Conservation (phyloP, 2,329 filamentous ascomycete genomes). For the Rhynchosporium secalis region DNA sequence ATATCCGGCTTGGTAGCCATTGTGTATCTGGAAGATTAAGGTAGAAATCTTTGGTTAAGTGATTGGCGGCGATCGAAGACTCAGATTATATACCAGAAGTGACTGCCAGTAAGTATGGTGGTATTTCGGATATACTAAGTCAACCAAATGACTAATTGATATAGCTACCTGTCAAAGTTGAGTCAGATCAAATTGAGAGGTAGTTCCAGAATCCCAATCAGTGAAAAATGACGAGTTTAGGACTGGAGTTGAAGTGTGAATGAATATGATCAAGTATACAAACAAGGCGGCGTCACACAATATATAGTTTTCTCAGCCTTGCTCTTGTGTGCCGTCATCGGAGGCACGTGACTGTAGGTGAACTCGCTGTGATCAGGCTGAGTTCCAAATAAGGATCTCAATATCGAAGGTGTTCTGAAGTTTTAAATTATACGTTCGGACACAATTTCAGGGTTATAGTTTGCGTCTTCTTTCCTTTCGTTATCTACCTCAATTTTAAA, state of each 20-base stretch:
- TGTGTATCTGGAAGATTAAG: neutral
- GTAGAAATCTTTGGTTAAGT: neutral
- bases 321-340: conserved; percentile 18
- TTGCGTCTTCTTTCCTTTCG: neutral
- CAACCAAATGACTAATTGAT: neutral
- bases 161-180: neutral
- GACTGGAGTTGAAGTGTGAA: neutral
- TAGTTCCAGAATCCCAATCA: neutral
- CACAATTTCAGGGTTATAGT: neutral
- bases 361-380: neutral
- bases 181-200: neutral
- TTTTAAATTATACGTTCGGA: neutral
- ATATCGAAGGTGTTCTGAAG: neutral
- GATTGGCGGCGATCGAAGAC: neutral
- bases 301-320: conserved; percentile 10
- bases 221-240: neutral
- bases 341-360: conserved; percentile 13
- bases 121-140: neutral
- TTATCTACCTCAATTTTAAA: neutral
- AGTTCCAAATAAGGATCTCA: neutral
- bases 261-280: neutral
- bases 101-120: neutral
- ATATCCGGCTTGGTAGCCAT: conserved; percentile 29
- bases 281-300: conserved; percentile 13
- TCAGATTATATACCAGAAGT: neutral